Percentiles rank a stretch among this genome's conserved stretches.
Conservation (phyloP, 768 basidiomycete species). For the Termitomyces sp. region DNA sequence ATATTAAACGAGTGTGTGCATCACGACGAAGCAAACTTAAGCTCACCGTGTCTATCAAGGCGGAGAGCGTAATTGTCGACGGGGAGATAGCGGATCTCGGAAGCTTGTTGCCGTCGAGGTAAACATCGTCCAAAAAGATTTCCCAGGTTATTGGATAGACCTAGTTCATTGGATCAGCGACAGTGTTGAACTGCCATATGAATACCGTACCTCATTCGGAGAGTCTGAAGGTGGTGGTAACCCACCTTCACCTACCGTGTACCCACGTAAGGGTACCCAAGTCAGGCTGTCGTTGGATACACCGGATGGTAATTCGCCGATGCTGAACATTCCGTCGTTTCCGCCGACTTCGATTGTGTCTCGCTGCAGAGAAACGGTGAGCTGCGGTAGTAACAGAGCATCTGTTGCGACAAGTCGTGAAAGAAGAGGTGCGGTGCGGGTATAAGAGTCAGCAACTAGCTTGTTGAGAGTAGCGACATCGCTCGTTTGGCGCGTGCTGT, state of each 20-base stretch:
- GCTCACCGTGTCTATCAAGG: slow-evolving; percentile 66
- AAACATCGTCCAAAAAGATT: slow-evolving; percentile 64
- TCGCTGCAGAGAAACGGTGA: slow-evolving; percentile 61
- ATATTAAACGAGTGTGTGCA: not conserved
- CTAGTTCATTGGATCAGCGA: slow-evolving; percentile 24
- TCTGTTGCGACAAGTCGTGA: slow-evolving; percentile 36
- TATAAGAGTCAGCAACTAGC: slow-evolving; percentile 35
- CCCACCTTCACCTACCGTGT: slow-evolving; percentile 46
- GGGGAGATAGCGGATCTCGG: slow-evolving; percentile 47
- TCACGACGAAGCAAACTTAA: not conserved
- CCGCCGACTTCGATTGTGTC: slow-evolving; percentile 64
- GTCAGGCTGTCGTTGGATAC: slow-evolving; percentile 46
- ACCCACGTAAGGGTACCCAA: slow-evolving; percentile 60
- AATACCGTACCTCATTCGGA: slow-evolving; percentile 47
- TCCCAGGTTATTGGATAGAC: slow-evolving; percentile 69
- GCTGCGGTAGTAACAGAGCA: slow-evolving; percentile 37
- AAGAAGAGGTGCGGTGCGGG: slow-evolving; percentile 37
- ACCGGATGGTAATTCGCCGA: slow-evolving; percentile 57
- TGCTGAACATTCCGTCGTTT: slow-evolving; percentile 56
- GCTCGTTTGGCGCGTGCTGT: slow-evolving; percentile 12
- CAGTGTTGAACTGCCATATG: not conserved
- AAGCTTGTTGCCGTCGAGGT: slow-evolving; percentile 58
- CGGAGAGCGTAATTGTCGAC: slow-evolving; percentile 45
- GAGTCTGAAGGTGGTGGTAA: slow-evolving; percentile 44
- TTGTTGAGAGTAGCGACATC: slow-evolving; percentile 11